phyloP scores from a whole-genome alignment of 805 yeast genomes.

The Metschnikowia aberdeeniae region DNA sequence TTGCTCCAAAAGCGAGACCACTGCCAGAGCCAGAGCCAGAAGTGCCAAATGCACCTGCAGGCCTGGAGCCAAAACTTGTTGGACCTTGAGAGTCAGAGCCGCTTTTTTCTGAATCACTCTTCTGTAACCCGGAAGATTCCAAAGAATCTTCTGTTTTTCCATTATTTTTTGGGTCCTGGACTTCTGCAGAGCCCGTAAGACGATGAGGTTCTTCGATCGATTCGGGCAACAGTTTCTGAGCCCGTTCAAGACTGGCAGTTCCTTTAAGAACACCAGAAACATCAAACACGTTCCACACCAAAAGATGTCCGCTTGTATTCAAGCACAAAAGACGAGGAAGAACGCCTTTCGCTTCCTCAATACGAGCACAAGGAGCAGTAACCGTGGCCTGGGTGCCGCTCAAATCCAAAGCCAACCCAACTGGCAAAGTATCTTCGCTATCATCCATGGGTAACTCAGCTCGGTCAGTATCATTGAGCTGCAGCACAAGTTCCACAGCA shows the following conservation, averaged over 20 bases:
- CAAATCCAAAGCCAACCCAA: constrained; percentile 67
- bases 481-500: constrained; percentile 29
- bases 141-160: background rate
- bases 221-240: background rate
- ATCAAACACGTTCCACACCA: constrained; percentile 64
- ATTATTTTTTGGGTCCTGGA: background rate
- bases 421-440: constrained; percentile 64
- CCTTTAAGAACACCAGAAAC: constrained; percentile 44
- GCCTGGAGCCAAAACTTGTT: background rate
- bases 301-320: constrained; percentile 58
- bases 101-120: too few relatives aligned
- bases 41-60: background rate
- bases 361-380: constrained; percentile 51
- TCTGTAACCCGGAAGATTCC: too few relatives aligned
- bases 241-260: constrained; percentile 9
- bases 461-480: constrained; percentile 63
- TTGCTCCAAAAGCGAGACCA: constrained; percentile 9
- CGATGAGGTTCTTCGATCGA: background rate
- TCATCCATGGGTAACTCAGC: constrained; percentile 71
- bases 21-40: background rate
- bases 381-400: constrained; percentile 39
- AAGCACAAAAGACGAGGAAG: constrained; percentile 64
- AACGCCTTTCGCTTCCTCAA: constrained; percentile 51
- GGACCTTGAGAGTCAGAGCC: background rate
- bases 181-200: background rate